Conservation (phyloP, 2,329 filamentous ascomycete species). For the Fusarium sacchari region DNA sequence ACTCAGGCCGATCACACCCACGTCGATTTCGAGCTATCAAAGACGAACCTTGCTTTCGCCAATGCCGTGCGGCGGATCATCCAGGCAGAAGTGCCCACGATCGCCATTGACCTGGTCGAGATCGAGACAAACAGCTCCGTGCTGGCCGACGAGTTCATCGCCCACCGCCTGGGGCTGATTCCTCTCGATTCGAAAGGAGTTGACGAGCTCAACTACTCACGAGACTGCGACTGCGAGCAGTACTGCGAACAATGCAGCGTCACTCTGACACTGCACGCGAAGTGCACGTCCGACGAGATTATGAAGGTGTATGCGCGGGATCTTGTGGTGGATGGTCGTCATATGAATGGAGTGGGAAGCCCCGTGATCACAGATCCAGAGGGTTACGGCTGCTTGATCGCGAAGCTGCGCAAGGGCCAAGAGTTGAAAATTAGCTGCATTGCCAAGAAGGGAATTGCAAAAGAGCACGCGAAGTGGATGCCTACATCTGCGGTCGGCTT, state of each 20-base stretch:
- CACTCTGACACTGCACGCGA: conserved; percentile 83
- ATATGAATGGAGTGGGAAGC: conserved; percentile 80
- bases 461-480: conserved; percentile 99
- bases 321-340: conserved; percentile 75
- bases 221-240: conserved; percentile 96
- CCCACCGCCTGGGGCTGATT: conserved; percentile 89
- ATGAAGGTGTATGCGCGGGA: conserved; percentile 96
- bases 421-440: conserved; percentile 91
- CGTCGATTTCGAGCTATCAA: conserved; percentile 91
- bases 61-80: conserved; percentile 93
- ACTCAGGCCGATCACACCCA: conserved; percentile 78
- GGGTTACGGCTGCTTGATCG: conserved; percentile 83
- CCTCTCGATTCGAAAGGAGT: conserved; percentile 87
- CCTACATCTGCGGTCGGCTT: conserved; percentile 93
- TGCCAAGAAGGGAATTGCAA: conserved; percentile 97
- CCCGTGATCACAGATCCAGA: conserved; percentile 88
- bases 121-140: conserved; percentile 95
- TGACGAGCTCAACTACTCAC: conserved; percentile 83
- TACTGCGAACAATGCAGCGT: conserved; percentile 94
- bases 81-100: conserved; percentile 91
- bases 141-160: conserved; percentile 94
- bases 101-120: conserved; percentile 95
- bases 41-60: conserved; percentile 89
- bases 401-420: conserved; percentile 89
- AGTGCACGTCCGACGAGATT: conserved; percentile 84